A percentile compares a stretch with the other conserved stretches of the same genome.
Evolutionary conservation across 352 stramenopile genomes (phyloP).

Genomic region (Phytophthora pseudosyringae): DNA sequence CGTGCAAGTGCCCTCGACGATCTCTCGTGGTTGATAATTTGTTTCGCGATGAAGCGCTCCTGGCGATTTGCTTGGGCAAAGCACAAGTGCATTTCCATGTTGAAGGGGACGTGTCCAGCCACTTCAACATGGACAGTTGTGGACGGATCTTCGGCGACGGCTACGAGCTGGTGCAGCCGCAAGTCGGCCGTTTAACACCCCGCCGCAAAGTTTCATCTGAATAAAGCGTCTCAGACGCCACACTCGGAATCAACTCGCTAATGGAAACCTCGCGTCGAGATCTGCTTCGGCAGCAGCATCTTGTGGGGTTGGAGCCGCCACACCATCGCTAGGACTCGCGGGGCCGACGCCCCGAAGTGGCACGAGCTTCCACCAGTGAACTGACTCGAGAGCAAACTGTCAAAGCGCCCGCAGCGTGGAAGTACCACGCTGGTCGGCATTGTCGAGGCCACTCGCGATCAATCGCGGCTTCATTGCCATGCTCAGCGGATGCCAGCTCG

Average conservation of each 20-base stretch:
- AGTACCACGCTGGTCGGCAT: constrained; percentile 28
- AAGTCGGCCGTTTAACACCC: constrained; percentile 1
- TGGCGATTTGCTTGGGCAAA: constrained; percentile 2
- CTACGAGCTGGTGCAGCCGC: not conserved
- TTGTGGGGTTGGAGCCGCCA: constrained; percentile 13
- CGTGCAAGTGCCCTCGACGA: too few relatives aligned
- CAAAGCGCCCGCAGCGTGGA: not conserved
- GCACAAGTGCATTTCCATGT: constrained; percentile 3
- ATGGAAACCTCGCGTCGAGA: constrained; percentile 23
- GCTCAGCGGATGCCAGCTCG: constrained; percentile 18
- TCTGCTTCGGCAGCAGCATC: constrained; percentile 9
- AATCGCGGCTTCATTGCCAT: constrained; percentile 12
- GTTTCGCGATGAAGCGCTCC: not conserved
- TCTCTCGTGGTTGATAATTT: not conserved
- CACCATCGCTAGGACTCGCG: not conserved
- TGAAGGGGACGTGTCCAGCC: constrained; percentile 6
- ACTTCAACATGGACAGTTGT: constrained; percentile 9
- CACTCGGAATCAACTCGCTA: constrained; percentile 23
- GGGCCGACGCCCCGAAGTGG: constrained; percentile 3
- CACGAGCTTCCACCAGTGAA: constrained; percentile 1
- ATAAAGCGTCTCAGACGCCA: constrained; percentile 4
- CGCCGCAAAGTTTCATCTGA: constrained; percentile 15
- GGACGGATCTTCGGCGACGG: not conserved
- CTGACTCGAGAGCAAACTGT: constrained; percentile 6
- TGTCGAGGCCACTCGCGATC: constrained; percentile 13